Conservation (phyloP, 2,329 filamentous ascomycete genomes). For the Lachnellula suecica region DNA sequence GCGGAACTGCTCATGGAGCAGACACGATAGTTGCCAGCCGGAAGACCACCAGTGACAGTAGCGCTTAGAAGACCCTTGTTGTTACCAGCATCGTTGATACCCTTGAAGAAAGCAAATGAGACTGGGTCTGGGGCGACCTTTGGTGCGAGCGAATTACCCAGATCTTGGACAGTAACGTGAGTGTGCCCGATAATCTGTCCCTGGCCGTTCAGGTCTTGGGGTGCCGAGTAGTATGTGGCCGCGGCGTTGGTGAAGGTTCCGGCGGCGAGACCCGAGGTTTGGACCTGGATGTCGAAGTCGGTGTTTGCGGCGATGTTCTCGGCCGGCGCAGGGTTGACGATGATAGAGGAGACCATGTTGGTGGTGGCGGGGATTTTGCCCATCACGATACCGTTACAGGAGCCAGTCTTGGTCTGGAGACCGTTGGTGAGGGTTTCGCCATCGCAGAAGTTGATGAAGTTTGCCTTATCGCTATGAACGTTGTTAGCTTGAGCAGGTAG, state of each 20-base stretch:
- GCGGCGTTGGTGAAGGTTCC: slow-evolving; percentile 40
- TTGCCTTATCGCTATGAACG: no score
- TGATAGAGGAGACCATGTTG: slow-evolving; percentile 32
- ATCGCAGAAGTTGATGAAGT: slow-evolving; percentile 35
- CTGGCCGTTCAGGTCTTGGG: slow-evolving; percentile 31
- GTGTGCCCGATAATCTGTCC: slow-evolving; percentile 39
- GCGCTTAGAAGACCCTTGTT: slow-evolving; percentile 38
- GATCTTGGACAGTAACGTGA: slow-evolving; percentile 39
- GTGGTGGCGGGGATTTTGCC: slow-evolving; percentile 31
- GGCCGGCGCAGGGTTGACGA: slow-evolving; percentile 23
- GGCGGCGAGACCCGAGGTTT: slow-evolving; percentile 34
- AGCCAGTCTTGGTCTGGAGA: slow-evolving; percentile 54
- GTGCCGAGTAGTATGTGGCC: slow-evolving; percentile 38
- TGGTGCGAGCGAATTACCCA: slow-evolving; percentile 34
- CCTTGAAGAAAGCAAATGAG: slow-evolving; percentile 41
- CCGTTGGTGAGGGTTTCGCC: slow-evolving; percentile 56
- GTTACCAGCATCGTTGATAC: slow-evolving; percentile 40
- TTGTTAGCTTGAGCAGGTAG: no score
- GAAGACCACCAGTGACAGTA: slow-evolving; percentile 39
- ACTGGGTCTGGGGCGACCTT: slow-evolving; percentile 31
- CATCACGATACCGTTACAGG: slow-evolving; percentile 52
- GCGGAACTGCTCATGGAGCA: slow-evolving; percentile 42
- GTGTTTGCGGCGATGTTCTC: slow-evolving; percentile 12
- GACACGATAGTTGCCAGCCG: slow-evolving; percentile 42
- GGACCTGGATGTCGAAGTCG: slow-evolving; percentile 31